Percentiles rank a stretch among this genome's conserved stretches.
Conservation (phyloP, 106 monocot species). For the Acorus calamus region DNA sequence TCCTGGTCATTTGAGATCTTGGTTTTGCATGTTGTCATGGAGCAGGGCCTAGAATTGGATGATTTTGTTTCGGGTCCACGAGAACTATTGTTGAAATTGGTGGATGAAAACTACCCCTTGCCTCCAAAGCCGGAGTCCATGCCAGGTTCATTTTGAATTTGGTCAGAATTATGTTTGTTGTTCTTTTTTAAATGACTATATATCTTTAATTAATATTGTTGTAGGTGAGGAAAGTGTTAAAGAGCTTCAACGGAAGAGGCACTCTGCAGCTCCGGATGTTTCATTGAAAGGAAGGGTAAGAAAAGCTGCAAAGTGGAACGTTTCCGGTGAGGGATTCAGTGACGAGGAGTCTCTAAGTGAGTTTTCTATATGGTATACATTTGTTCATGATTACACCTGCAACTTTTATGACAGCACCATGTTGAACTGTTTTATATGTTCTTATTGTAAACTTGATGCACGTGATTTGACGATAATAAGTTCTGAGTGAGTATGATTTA, state of each 20-base stretch:
- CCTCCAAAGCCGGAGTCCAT: constrained; percentile 60
- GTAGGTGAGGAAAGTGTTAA: constrained; percentile 69
- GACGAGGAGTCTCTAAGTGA: constrained; percentile 64
- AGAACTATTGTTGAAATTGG: constrained; percentile 81
- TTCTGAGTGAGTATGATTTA: too few relatives aligned
- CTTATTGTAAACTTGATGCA: too few relatives aligned
- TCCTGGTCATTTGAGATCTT: background rate
- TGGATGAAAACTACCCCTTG: constrained; percentile 95
- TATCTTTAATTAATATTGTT: constrained; percentile 1
- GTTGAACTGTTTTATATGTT: too few relatives aligned
- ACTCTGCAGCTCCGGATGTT: constrained; percentile 51
- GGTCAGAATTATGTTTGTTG: background rate
- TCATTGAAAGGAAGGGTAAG: constrained; percentile 60
- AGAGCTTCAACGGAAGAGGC: constrained; percentile 71
- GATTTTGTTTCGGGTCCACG: constrained; percentile 96
- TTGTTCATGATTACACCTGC: background rate
- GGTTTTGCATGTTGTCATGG: constrained; percentile 1
- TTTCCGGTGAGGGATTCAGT: constrained; percentile 40
- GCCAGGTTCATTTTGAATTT: constrained; percentile 23
- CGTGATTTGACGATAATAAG: too few relatives aligned
- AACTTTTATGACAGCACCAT: too few relatives aligned
- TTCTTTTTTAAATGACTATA: constrained; percentile 1
- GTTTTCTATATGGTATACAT: constrained; percentile 8
- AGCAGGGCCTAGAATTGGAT: constrained; percentile 81
- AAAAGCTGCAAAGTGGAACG: constrained; percentile 65